These are phyloP conservation scores for Climacium dendroides DNA, from an alignment of 225 moss, liverwort and hornwort species.

Conservation along the genomic window DNA sequence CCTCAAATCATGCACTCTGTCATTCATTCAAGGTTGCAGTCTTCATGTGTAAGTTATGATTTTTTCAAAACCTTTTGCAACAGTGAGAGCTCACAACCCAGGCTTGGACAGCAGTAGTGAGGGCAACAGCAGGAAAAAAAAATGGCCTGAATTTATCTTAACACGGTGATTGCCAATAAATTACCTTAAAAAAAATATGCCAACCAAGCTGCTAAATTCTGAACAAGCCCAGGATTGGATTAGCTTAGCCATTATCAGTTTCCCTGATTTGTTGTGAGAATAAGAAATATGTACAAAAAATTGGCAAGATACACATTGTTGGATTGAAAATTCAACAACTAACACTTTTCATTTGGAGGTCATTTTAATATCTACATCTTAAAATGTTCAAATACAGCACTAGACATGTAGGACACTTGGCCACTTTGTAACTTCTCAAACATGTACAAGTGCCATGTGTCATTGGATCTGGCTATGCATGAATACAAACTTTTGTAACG, in stretches of 20 bases:
- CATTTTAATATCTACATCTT: not conserved
- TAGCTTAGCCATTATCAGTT: not conserved
- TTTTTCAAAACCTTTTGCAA: not conserved
- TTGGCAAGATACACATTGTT: not conserved
- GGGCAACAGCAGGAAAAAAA: not conserved
- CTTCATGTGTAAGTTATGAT: not conserved
- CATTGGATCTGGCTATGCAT: not conserved
- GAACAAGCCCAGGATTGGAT: not conserved
- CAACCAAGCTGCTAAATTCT: not conserved
- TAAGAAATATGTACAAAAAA: not conserved
- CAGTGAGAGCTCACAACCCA: not conserved
- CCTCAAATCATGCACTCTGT: too few species aligned
- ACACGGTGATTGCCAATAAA: not conserved
- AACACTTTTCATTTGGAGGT: not conserved
- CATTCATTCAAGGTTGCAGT: not conserved
- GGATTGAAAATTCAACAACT: not conserved
- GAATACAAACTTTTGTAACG: not conserved
- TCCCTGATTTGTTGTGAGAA: not conserved
- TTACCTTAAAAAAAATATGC: too few species aligned
- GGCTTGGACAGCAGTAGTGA: not conserved
- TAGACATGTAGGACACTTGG: not conserved
- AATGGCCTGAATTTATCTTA: not conserved
- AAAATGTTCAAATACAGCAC: rapidly evolving
- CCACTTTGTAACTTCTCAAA: not conserved
- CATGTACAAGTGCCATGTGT: not conserved